A percentile compares a stretch with the other conserved stretches of the same genome.
These are phyloP conservation scores for Debaryomyces coudertii DNA, from an alignment of 1,139 yeast genomes.

Conservation along the genomic window DNA sequence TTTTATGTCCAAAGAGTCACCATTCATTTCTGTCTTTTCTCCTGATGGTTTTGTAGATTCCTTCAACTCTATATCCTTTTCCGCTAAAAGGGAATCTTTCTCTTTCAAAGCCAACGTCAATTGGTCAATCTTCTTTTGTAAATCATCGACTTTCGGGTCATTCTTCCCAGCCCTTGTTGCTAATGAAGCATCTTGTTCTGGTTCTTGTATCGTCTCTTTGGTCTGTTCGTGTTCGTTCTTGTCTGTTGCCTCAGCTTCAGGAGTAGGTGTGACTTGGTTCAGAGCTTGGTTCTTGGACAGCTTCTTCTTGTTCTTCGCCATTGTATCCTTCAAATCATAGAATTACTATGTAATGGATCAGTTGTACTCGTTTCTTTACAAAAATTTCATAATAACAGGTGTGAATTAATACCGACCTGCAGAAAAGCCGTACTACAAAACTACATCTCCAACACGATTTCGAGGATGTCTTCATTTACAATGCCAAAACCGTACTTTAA, in stretches of 20 bases:
- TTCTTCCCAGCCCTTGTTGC: neutral
- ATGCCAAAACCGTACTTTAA: conserved; percentile 1
- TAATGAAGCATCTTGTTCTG: neutral
- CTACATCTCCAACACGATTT: neutral
- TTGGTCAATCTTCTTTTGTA: conserved; percentile 21
- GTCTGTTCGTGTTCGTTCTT: neutral
- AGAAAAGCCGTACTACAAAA: conserved; percentile 1
- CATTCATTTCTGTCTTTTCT: conserved; percentile 16
- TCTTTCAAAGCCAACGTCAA: conserved; percentile 25
- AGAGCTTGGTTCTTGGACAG: conserved; percentile 15
- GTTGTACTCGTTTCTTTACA: neutral
- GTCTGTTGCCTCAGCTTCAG: neutral
- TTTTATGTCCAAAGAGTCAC: conserved; percentile 6
- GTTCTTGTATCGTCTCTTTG: neutral
- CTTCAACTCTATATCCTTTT: conserved; percentile 8
- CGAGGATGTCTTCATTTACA: neutral
- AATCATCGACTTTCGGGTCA: neutral
- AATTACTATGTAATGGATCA: neutral
- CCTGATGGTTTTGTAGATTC: conserved; percentile 19
- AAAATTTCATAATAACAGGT: conserved; percentile 6
- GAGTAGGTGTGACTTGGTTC: neutral
- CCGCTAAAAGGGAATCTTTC: conserved; percentile 13
- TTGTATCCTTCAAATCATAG: conserved; percentile 11
- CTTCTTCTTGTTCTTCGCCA: conserved; percentile 39
- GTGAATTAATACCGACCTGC: conserved; percentile 6